A percentile compares a stretch with the other conserved stretches of the same genome.
phyloP scores from a whole-genome alignment of 1,139 yeast species.

The Suhomyces ambrosiae region DNA sequence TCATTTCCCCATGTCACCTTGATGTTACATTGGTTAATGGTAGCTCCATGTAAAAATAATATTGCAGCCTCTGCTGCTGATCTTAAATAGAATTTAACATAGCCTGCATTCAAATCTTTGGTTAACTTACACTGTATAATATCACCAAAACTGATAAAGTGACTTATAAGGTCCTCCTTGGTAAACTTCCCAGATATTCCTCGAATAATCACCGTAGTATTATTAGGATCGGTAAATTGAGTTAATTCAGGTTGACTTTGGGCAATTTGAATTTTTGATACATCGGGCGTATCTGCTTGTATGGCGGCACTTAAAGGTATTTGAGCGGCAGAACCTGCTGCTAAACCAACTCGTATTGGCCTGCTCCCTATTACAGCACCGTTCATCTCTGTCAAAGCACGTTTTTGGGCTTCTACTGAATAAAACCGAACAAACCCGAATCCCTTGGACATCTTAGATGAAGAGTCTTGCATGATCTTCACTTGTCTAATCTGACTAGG shows the following conservation, averaged over 20 bases:
- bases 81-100: constrained; percentile 32
- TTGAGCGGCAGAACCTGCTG: constrained; percentile 26
- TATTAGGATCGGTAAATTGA: constrained; percentile 39
- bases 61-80: constrained; percentile 43
- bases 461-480: constrained; percentile 82
- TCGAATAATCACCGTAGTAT: constrained; percentile 33
- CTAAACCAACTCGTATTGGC: constrained; percentile 64
- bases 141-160: constrained; percentile 41
- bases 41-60: constrained; percentile 33
- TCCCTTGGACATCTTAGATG: constrained; percentile 76
- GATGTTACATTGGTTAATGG: constrained; percentile 34
- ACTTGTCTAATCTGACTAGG: constrained; percentile 77
- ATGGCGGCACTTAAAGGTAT: constrained; percentile 9
- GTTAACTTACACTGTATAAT: constrained; percentile 28
- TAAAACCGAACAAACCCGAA: constrained; percentile 90
- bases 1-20: constrained; percentile 38
- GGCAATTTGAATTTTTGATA: constrained; percentile 20
- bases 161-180: constrained; percentile 30
- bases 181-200: constrained; percentile 36
- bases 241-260: constrained; percentile 40
- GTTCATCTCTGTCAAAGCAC: constrained; percentile 81
- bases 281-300: constrained; percentile 11
- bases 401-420: constrained; percentile 68
- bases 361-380: constrained; percentile 74
- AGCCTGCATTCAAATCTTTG: constrained; percentile 25